Conservation (phyloP, 441 rosid species). For the Pelargonium australe region DNA sequence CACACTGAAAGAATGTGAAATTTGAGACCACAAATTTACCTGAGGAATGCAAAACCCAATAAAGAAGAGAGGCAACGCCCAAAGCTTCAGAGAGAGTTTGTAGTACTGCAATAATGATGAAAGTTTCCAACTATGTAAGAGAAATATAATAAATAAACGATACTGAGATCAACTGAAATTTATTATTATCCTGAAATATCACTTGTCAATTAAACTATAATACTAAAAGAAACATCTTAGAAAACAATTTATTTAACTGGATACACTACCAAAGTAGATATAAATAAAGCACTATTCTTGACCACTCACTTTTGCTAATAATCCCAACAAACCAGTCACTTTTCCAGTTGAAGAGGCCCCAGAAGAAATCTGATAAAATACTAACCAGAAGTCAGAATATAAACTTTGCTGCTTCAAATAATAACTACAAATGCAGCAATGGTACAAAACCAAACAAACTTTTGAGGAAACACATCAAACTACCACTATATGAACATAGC, state of each 20-base stretch:
- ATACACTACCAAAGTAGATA: neutral
- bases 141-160: constrained; percentile 11
- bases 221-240: neutral
- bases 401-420: neutral
- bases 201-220: constrained; percentile 8
- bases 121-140: constrained; percentile 15
- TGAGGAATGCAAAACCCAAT: constrained; percentile 65
- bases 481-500: neutral
- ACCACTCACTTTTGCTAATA: constrained; percentile 60
- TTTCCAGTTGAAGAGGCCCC: constrained; percentile 35
- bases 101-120: constrained; percentile 53
- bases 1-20: constrained; percentile 7
- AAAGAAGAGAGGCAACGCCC: constrained; percentile 52
- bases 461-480: neutral
- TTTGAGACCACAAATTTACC: constrained; percentile 33
- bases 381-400: constrained; percentile 14
- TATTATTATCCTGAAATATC: constrained; percentile 15
- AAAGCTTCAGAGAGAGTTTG: constrained; percentile 52
- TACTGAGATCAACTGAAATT: constrained; percentile 3
- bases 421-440: neutral
- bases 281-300: constrained; percentile 3
- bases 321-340: constrained; percentile 36
- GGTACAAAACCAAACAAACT: neutral
- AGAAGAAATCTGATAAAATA: constrained; percentile 52
- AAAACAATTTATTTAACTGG: neutral